A percentile compares a stretch with the other conserved stretches of the same genome.
These are phyloP conservation scores for Blumeria hordei DNA, from an alignment of 2,329 filamentous ascomycete species.

Conservation along the genomic window DNA sequence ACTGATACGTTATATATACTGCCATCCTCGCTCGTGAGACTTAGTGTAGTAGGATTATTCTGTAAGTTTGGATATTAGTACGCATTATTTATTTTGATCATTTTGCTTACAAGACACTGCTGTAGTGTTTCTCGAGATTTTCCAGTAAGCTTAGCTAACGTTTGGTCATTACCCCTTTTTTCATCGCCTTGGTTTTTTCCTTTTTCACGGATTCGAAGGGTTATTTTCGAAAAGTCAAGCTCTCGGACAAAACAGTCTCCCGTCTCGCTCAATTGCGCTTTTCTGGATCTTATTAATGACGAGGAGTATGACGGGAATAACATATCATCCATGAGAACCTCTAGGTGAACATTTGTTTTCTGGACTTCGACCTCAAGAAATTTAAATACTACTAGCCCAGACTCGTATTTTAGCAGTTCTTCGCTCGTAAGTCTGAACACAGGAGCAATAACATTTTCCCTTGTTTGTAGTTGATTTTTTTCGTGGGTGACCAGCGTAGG, in stretches of 20 bases:
- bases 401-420: conserved; percentile 67
- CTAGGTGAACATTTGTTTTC: conserved; percentile 50
- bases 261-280: conserved; percentile 65
- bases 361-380: conserved; percentile 74
- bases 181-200: conserved; percentile 47
- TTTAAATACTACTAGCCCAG: conserved; percentile 81
- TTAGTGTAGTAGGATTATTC: conserved; percentile 74
- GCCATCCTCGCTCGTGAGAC: conserved; percentile 56
- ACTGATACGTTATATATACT: conserved; percentile 60
- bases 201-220: conserved; percentile 64
- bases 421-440: conserved; percentile 46
- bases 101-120: conserved; percentile 47
- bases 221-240: conserved; percentile 87
- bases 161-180: conserved; percentile 37
- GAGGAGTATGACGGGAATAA: conserved; percentile 74
- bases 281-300: conserved; percentile 43
- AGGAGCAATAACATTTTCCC: conserved; percentile 29
- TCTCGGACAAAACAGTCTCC: conserved; percentile 92
- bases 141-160: conserved; percentile 61
- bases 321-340: conserved; percentile 87
- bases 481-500: conserved; percentile 3
- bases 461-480: conserved; percentile 17
- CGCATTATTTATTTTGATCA: background rate
- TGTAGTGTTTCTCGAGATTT: conserved; percentile 72
- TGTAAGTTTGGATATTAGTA: conserved; percentile 16